phyloP scores from a whole-genome alignment of 2,329 filamentous ascomycete species.

The Colletotrichum lupini region DNA sequence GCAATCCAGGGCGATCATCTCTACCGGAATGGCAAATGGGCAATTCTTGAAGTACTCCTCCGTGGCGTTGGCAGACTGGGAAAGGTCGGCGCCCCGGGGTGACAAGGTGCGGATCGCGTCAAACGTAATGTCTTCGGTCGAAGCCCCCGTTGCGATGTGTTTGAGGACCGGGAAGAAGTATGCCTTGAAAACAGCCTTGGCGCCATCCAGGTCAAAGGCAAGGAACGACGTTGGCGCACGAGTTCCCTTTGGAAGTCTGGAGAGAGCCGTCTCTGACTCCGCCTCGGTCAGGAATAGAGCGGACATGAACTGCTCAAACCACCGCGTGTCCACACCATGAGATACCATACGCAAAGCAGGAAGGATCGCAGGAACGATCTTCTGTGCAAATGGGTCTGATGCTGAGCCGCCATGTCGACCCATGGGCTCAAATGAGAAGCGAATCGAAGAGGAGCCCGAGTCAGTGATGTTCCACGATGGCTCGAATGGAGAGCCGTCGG shows the following conservation, averaged over 20 bases:
- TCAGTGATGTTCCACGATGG: conserved; percentile 36
- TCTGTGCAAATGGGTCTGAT: conserved; percentile 33
- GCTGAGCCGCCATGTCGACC: conserved; percentile 30
- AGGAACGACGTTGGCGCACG: conserved; percentile 41
- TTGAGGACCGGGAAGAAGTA: conserved; percentile 42
- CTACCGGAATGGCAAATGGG: conserved; percentile 38
- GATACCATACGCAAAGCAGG: conserved; percentile 25
- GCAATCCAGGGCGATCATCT: conserved; percentile 42
- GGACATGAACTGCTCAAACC: conserved; percentile 39
- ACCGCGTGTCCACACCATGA: conserved; percentile 27
- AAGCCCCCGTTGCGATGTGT: conserved; percentile 38
- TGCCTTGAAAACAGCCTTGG: conserved; percentile 38
- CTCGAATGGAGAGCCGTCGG: conserved; percentile 35
- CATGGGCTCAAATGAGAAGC: conserved; percentile 36
- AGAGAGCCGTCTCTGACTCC: conserved; percentile 26
- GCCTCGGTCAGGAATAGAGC: conserved; percentile 38
- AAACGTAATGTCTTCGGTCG: conserved; percentile 38
- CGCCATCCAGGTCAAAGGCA: conserved; percentile 41
- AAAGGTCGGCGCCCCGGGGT: conserved; percentile 35
- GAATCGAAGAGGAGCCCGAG: conserved; percentile 28
- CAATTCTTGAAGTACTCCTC: conserved; percentile 37
- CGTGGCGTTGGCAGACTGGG: conserved; percentile 36
- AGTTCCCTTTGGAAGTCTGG: conserved; percentile 34
- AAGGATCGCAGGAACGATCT: conserved; percentile 30
- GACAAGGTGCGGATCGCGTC: conserved; percentile 39